These are phyloP conservation scores for Calonectria montana DNA, from an alignment of 2,329 filamentous ascomycete species.

Conservation along the genomic window DNA sequence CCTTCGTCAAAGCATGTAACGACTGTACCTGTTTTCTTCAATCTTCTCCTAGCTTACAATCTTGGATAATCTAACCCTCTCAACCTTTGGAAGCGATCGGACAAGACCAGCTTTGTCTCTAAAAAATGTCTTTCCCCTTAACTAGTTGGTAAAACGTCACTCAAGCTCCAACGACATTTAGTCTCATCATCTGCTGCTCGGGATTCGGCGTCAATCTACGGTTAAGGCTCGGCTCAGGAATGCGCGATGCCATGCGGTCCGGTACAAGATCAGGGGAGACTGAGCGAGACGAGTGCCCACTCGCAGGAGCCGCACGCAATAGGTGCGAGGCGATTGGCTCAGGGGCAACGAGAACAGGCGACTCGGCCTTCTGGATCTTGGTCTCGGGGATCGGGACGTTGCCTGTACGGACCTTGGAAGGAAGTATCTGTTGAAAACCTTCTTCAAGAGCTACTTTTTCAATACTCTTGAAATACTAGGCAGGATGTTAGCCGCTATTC, in stretches of 20 bases:
- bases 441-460: constrained; percentile 70
- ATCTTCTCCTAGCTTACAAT: constrained; percentile 30
- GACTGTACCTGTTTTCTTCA: constrained; percentile 17
- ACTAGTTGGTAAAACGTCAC: background rate
- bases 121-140: background rate
- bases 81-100: constrained; percentile 27
- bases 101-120: constrained; percentile 28
- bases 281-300: constrained; percentile 66
- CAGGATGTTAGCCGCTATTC: constrained; percentile 15
- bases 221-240: constrained; percentile 60
- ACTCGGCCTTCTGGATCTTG: constrained; percentile 56
- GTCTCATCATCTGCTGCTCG: constrained; percentile 53
- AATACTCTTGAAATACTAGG: constrained; percentile 77
- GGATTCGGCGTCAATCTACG: constrained; percentile 61
- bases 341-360: constrained; percentile 61
- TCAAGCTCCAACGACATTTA: constrained; percentile 39
- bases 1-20: constrained; percentile 3
- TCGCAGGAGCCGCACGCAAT: constrained; percentile 65
- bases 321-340: constrained; percentile 68
- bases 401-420: constrained; percentile 66
- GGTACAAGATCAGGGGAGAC: constrained; percentile 71
- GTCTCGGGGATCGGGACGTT: constrained; percentile 53
- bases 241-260: constrained; percentile 70
- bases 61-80: constrained; percentile 16
- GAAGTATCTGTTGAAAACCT: constrained; percentile 68